phyloP scores from a whole-genome alignment of 352 stramenopile species.

The Aphanomyces invadans region DNA sequence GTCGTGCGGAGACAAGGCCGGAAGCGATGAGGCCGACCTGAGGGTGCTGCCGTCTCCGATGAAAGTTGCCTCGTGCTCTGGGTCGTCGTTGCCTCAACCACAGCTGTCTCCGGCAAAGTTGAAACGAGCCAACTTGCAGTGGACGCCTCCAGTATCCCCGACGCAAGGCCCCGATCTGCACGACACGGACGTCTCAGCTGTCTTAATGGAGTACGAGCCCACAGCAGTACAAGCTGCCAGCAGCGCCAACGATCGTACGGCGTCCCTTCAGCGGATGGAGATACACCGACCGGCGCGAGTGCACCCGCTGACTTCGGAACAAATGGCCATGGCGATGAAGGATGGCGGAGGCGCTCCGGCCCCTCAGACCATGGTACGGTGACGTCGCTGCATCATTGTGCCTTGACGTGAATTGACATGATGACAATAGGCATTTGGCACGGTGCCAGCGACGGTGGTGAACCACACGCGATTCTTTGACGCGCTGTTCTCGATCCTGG shows the following conservation, averaged over 20 bases:
- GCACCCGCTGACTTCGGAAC: neutral
- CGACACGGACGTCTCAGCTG: neutral
- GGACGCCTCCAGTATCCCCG: constrained; percentile 34
- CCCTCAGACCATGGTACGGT: no score
- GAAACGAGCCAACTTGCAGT: constrained; percentile 37
- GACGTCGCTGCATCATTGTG: no score
- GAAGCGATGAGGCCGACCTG: neutral
- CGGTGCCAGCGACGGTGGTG: constrained; percentile 48
- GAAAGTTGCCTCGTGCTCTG: neutral
- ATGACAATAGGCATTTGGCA: neutral
- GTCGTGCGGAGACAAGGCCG: constrained; percentile 29
- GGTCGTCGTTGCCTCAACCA: no score
- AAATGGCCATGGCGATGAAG: neutral
- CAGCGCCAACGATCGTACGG: neutral
- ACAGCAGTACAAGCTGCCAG: neutral
- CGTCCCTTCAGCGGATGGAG: constrained; percentile 14
- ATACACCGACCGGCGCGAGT: neutral
- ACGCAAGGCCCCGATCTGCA: constrained; percentile 43
- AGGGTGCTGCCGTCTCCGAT: constrained; percentile 16
- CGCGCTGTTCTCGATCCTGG: constrained; percentile 48
- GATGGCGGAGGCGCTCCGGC: neutral
- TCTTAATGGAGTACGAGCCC: neutral
- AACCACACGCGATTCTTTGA: constrained; percentile 50
- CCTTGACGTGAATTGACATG: no score
- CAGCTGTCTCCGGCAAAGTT: constrained; percentile 34